Evolutionary conservation across 2,329 filamentous ascomycete species (phyloP), one percentile per base, ranked within the genome.

Genomic region (Dissoconium aciculare): DNA sequence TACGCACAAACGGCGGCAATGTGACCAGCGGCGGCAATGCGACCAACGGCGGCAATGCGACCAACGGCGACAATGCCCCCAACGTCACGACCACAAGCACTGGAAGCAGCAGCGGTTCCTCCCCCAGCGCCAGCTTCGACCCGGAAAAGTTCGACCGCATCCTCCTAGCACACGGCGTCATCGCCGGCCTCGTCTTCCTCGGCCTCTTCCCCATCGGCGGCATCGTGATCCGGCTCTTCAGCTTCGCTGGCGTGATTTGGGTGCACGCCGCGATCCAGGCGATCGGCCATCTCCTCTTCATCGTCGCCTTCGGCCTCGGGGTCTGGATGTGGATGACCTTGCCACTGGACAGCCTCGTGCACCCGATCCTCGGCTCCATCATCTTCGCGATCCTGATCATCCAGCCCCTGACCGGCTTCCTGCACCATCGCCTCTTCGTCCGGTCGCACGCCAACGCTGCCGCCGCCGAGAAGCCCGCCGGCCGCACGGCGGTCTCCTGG

Each of bases 301-400:
- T 66, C 28, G 58, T 56, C 2, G 67, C 61, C 0, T 38, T 69
- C 29, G 66, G 61, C 2, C 43, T 71, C 0, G 69, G 69, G 4
- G 48, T 71, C 19, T 62, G 62, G 21, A 46, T 71, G n/a, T 65
- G 61, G 2, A 51, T 44, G 1, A 48, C 60, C 11, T 40, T 59
- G 13, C 39, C 49, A 26, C 19, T 59, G 34, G 34, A 64, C 6
- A 35, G 52, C 27, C 45, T 52, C 26, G 51, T 61, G 28, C 68
- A 72, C 37, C 57, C 63, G 1, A 59, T 69, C 37, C 65, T 72
- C 29, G 68, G 68, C 12, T 60, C 66, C 10, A 47, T 69, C 11
- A 54, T 68, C 3, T 53, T 71, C 24, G 49, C 54, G 1, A 39
- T 56, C 4, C 48, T 79, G 3, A 53, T 73, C 5, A 64, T 74